These are phyloP conservation scores for Neonectria faginata DNA, from an alignment of 2,329 filamentous ascomycete genomes.

Conservation along the genomic window DNA sequence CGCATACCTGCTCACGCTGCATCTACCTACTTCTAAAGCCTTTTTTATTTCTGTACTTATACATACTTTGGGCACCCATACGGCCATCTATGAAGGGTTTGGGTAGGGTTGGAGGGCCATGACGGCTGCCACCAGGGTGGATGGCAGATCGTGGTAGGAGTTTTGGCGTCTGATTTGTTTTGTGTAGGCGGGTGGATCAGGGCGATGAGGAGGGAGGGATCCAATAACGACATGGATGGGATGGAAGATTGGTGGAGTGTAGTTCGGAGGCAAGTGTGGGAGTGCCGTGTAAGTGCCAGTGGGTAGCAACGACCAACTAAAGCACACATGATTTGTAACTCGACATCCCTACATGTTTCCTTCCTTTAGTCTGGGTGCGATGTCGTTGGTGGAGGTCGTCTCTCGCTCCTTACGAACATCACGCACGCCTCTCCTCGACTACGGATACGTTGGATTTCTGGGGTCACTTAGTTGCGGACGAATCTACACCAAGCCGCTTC, in stretches of 20 bases:
- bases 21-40: constrained; percentile 4
- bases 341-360: background rate
- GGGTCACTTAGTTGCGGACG: background rate
- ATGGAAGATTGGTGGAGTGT: background rate
- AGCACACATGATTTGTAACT: constrained; percentile 1
- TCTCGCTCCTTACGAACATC: background rate
- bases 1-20: background rate
- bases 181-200: constrained; percentile 14
- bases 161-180: constrained; percentile 23
- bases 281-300: background rate
- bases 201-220: constrained; percentile 1
- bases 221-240: background rate
- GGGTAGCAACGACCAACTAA: constrained; percentile 10
- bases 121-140: constrained; percentile 21
- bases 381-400: background rate
- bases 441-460: background rate
- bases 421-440: background rate
- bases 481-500: background rate
- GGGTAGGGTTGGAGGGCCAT: constrained; percentile 22
- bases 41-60: constrained; percentile 28
- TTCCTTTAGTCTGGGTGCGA: background rate
- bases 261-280: constrained; percentile 4
- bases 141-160: constrained; percentile 27
- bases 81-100: constrained; percentile 22
- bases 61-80: constrained; percentile 26